Conservation (phyloP, 257 asterid genomes). For the Gentiana macrophylla region DNA sequence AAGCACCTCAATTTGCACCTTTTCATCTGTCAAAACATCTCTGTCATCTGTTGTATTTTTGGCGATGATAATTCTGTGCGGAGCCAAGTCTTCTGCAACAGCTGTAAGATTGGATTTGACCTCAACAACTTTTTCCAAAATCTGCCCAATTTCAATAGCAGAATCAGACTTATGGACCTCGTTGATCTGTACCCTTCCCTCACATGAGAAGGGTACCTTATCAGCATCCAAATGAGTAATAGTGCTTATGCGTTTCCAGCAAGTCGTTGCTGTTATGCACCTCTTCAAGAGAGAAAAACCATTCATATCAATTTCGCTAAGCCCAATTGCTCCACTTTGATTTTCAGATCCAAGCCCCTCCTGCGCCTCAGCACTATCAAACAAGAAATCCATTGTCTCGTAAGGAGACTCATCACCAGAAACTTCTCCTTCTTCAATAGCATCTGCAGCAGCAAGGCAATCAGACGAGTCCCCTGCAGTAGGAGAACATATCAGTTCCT, state of each 20-base stretch:
- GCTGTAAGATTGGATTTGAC: slow-evolving; percentile 1
- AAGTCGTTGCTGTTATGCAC: slow-evolving; percentile 18
- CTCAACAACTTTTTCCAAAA: slow-evolving; percentile 8
- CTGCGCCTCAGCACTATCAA: slow-evolving; percentile 18
- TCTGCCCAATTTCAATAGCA: slow-evolving; percentile 10
- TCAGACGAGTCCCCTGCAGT: slow-evolving; percentile 19
- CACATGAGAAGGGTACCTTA: slow-evolving; percentile 13
- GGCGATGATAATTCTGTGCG: slow-evolving; percentile 18
- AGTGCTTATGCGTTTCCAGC: slow-evolving; percentile 18
- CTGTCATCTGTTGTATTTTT: slow-evolving; percentile 33
- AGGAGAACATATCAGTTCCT: slow-evolving; percentile 40
- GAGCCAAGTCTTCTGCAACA: slow-evolving; percentile 18
- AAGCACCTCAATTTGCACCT: slow-evolving; percentile 23
- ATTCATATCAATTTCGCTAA: slow-evolving; percentile 9
- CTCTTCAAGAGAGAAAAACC: slow-evolving; percentile 12
- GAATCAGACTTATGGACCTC: slow-evolving; percentile 8
- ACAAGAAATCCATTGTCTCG: slow-evolving; percentile 23
- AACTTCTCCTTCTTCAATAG: slow-evolving; percentile 77
- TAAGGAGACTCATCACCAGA: slow-evolving; percentile 40
- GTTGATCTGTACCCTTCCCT: slow-evolving; percentile 19
- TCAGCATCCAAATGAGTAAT: slow-evolving; percentile 19
- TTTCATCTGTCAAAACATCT: slow-evolving; percentile 18
- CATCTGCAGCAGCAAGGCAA: slow-evolving; percentile 28
- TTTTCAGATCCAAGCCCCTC: slow-evolving; percentile 22
- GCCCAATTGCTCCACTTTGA: slow-evolving; percentile 14